phyloP scores from a whole-genome alignment of 2,329 filamentous ascomycete species.

The Hymenotorrendiella dingleyae region DNA sequence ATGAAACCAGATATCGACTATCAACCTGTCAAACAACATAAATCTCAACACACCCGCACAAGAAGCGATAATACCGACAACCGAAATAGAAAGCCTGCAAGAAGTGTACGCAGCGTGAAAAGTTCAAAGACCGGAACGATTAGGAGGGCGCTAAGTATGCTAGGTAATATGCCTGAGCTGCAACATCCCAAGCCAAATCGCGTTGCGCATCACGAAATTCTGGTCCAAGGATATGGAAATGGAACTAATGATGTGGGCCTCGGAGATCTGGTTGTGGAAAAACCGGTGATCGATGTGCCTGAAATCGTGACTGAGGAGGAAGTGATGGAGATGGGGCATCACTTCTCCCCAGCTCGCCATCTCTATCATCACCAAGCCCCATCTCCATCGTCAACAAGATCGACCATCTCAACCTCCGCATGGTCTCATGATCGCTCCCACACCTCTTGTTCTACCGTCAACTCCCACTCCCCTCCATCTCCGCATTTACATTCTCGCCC shows the following conservation, averaged over 20 bases:
- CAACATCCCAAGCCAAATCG: constrained; percentile 22
- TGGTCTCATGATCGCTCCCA: too few relatives aligned
- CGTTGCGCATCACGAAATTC: constrained; percentile 42
- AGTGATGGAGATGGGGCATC: too few relatives aligned
- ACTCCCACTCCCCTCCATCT: too few relatives aligned
- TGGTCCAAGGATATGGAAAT: constrained; percentile 49
- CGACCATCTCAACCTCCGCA: too few relatives aligned
- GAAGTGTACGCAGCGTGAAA: constrained; percentile 5
- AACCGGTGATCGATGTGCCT: too few relatives aligned
- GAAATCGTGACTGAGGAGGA: too few relatives aligned
- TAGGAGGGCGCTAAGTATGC: constrained; percentile 27
- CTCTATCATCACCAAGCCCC: too few relatives aligned
- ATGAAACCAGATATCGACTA: constrained; percentile 54
- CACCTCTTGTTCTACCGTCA: too few relatives aligned
- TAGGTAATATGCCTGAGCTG: constrained; percentile 23
- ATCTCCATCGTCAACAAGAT: too few relatives aligned
- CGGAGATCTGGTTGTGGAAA: too few relatives aligned
- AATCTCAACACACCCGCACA: constrained; percentile 7
- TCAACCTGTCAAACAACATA: constrained; percentile 35
- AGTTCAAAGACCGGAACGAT: constrained; percentile 22
- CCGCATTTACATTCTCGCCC: too few relatives aligned
- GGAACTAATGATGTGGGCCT: constrained; percentile 41
- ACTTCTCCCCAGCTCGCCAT: too few relatives aligned
- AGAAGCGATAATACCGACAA: constrained; percentile 14
- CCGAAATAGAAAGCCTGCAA: constrained; percentile 9